Evolutionary conservation across 2,329 filamentous ascomycete genomes (phyloP).

Genomic region (Arthrobotrys musiformis): DNA sequence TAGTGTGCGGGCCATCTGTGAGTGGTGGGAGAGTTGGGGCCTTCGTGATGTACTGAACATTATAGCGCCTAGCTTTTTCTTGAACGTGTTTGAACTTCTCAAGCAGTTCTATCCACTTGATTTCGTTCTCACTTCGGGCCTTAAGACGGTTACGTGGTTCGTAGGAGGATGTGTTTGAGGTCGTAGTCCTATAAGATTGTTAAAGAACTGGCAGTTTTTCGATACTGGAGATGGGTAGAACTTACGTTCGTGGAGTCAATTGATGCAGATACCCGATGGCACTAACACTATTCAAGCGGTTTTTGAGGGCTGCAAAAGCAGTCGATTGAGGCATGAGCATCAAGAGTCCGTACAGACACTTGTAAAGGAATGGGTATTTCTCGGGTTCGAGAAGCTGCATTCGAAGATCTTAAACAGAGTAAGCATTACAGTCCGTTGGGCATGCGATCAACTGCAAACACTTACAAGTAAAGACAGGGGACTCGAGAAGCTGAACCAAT

Average conservation of each 20-base stretch:
- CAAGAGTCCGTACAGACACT: slow-evolving; percentile 93
- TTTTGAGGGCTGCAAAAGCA: slow-evolving; percentile 95
- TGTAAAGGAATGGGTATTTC: slow-evolving; percentile 93
- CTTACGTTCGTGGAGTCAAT: slow-evolving; percentile 80
- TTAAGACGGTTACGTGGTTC: slow-evolving; percentile 81
- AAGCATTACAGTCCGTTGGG: not conserved
- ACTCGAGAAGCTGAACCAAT: slow-evolving; percentile 93
- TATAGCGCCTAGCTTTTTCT: slow-evolving; percentile 77
- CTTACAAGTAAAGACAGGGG: slow-evolving; percentile 95
- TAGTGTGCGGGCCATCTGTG: slow-evolving; percentile 28
- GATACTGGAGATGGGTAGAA: slow-evolving; percentile 58
- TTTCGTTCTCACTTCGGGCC: slow-evolving; percentile 82
- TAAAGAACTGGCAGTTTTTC: not conserved
- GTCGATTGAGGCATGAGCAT: slow-evolving; percentile 99
- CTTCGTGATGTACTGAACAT: slow-evolving; percentile 57
- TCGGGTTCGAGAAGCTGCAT: slow-evolving; percentile 95
- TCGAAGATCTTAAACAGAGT: slow-evolving; percentile 76
- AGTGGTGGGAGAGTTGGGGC: slow-evolving; percentile 47
- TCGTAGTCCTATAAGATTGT: slow-evolving; percentile 2
- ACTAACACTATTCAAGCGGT: slow-evolving; percentile 94
- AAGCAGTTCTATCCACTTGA: slow-evolving; percentile 90
- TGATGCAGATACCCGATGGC: slow-evolving; percentile 91
- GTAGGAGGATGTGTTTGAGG: slow-evolving; percentile 63
- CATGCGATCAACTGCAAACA: slow-evolving; percentile 27
- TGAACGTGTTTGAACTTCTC: slow-evolving; percentile 95